These are phyloP conservation scores for Licmophora abbreviata DNA, from an alignment of 108 stramenopile species.

Conservation along the genomic window DNA sequence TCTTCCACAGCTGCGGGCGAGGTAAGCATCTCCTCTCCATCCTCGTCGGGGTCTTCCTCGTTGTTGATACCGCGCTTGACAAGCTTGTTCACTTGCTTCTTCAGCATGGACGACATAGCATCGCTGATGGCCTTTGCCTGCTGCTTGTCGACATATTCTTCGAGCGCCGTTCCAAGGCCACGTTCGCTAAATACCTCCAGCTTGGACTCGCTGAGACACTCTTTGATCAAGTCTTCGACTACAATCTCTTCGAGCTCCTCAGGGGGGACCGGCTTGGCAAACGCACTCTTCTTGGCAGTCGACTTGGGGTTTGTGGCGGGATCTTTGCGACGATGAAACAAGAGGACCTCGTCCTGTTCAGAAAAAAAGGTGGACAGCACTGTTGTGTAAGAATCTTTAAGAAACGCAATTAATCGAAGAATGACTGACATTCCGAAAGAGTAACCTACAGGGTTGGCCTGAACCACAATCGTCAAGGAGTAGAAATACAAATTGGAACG, in stretches of 20 bases:
- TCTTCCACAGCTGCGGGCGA: not conserved
- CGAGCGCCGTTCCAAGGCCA: slow-evolving; percentile 53
- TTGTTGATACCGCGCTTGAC: slow-evolving; percentile 12
- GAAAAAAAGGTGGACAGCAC: too few relatives aligned
- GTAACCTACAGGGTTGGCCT: slow-evolving; percentile 84
- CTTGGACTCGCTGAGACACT: slow-evolving; percentile 53
- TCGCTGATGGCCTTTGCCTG: slow-evolving; percentile 54
- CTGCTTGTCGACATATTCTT: slow-evolving; percentile 84
- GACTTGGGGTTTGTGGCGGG: slow-evolving; percentile 22
- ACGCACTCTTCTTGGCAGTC: slow-evolving; percentile 15
- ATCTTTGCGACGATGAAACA: slow-evolving; percentile 72
- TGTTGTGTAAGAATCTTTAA: too few relatives aligned
- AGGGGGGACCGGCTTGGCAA: slow-evolving; percentile 59
- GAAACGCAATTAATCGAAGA: too few relatives aligned
- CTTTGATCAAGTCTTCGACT: slow-evolving; percentile 78
- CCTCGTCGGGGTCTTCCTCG: slow-evolving; percentile 8
- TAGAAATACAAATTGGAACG: not conserved
- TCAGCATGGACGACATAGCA: slow-evolving; percentile 37
- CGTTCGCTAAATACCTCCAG: slow-evolving; percentile 66
- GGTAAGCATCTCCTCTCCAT: slow-evolving; percentile 1
- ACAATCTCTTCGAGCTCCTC: slow-evolving; percentile 72
- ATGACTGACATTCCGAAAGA: too few relatives aligned
- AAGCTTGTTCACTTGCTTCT: slow-evolving; percentile 33
- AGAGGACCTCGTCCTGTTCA: too few relatives aligned
- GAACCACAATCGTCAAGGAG: too few relatives aligned